Conservation (phyloP, 805 yeast species). For the Yarrowia bubula region DNA sequence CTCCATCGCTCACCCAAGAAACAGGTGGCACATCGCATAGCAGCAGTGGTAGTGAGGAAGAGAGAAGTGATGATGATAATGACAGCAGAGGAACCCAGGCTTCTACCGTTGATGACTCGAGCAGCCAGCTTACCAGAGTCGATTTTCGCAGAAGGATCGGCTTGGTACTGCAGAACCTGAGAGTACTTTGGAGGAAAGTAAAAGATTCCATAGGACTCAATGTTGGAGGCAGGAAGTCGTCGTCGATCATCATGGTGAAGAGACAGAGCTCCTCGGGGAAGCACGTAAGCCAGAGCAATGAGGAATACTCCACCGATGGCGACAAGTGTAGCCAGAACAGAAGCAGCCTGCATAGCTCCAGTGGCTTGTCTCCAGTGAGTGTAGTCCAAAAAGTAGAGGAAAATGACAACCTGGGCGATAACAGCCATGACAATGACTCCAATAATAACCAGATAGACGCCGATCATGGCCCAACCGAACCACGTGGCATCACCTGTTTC, state of each 20-base stretch:
- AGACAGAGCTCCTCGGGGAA: slow-evolving; percentile 17
- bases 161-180: slow-evolving; percentile 21
- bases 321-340: slow-evolving; percentile 49
- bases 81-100: background rate
- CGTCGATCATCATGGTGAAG: slow-evolving; percentile 21
- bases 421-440: slow-evolving; percentile 65
- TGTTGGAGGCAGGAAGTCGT: slow-evolving; percentile 18
- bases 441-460: slow-evolving; percentile 52
- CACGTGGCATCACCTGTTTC: slow-evolving; percentile 54
- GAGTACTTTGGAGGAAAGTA: slow-evolving; percentile 22
- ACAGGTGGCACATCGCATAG: slow-evolving; percentile 25
- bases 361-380: slow-evolving; percentile 50
- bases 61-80: background rate
- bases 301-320: slow-evolving; percentile 53
- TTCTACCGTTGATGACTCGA: slow-evolving; percentile 13
- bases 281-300: slow-evolving; percentile 50
- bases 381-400: slow-evolving; percentile 53
- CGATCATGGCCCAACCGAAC: slow-evolving; percentile 48
- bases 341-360: slow-evolving; percentile 53
- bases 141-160: slow-evolving; percentile 11
- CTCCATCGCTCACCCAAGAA: slow-evolving; percentile 21
- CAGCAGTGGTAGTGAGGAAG: slow-evolving; percentile 10
- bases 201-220: slow-evolving; percentile 20
- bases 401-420: slow-evolving; percentile 62
- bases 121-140: slow-evolving; percentile 16